Evolutionary conservation across 768 basidiomycete genomes (phyloP), one percentile per base, ranked within the genome.

Genomic region (Trametes cingulata): DNA sequence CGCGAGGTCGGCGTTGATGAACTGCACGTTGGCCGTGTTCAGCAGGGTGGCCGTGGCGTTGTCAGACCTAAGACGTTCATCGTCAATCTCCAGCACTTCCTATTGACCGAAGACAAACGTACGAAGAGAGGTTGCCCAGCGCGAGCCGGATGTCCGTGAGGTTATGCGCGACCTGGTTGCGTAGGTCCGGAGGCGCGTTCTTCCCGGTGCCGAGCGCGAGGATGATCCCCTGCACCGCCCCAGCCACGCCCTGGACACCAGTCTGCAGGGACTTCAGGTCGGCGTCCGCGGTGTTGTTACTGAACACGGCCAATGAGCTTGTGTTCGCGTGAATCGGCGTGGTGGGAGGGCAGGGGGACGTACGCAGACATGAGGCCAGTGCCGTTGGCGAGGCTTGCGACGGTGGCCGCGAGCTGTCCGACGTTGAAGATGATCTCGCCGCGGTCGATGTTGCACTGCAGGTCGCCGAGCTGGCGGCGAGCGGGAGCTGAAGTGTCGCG

Each of bases 381-480:
- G 25, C 46, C 67, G 64, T 65, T 60, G 7, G 58, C 56, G 25
- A 73, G 58, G 12, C 54, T 46, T 33, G 40, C 39, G 7, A 70
- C 52, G 0, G 68, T 68, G 14, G 35, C 52, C 3, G 57, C 56
- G 2, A 69, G 63, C 19, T 53, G 41, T 12, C 65, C 53, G 35
- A 75, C 64, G 12, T 57, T 62, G 37, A 65, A 56, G 27, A 73
- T 68, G 51, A 69, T 73, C 63, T 68, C 62, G 47, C 68, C 54
- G 42, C 73, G 70, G 49, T 67, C 69, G 48, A 71, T 42, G 66
- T 75, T 75, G 68, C 74, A 75, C 25, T 65, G 42, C 5, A 75
- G 49, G 61, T 69, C 58, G n/a, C 74, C 74, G 17, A 73, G 51
- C 60, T 72, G 71, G 36, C 73, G 72, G 29, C 52, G 47, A 27